Base-by-base conservation (phyloP, 495 filamentous ascomycete species). In the Cercophora sp. region DNA sequence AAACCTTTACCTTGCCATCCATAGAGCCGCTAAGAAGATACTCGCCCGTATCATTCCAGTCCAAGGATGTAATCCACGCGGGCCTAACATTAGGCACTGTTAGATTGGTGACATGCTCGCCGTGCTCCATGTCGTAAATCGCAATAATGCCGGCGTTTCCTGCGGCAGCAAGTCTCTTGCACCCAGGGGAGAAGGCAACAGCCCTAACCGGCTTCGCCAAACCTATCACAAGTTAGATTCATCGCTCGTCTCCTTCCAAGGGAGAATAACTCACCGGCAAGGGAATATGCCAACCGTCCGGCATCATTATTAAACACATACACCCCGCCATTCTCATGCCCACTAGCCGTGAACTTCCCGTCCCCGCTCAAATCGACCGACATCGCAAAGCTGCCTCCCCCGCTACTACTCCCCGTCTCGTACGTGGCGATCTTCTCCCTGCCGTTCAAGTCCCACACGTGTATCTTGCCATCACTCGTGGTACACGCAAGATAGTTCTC, bases 271-370 rank as follows among this genome's bases (percentile, higher is more conserved):
- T 51, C 75, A 91, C 90, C 86, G 41, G 87, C 82, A 48, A 97
- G 74, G 19, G 89, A 94, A 68, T 95, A 93, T 2, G 86, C 75
- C 67, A 97, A 80, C 45, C 88, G 84, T 13, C 87, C 88, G 0
- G 88, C 89, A 60, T 89, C 84, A 61, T 96, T 96, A 68, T 85
- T 89, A 74, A 96, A 97, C 31, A 98, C 84, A 62, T 96, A 96
- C 45, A 98, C 80, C n/a, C 82, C 84, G 20, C 93, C 93, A 65
- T 88, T 95, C 66, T 95, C 84, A 68, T 98, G 94, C 0, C 93
- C 93, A 51, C 85, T 91, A 8, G 92, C 93, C 41, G 91, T 90
- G 60, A 92, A 83, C 51, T 79, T 81, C 46, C 91, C 92, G 68
- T 98, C 86, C 24, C 77, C 59, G 26, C 72, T 77, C 43, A 96